These are phyloP conservation scores for Xylaria arbuscula DNA, from an alignment of 2,329 filamentous ascomycete species.

Conservation along the genomic window DNA sequence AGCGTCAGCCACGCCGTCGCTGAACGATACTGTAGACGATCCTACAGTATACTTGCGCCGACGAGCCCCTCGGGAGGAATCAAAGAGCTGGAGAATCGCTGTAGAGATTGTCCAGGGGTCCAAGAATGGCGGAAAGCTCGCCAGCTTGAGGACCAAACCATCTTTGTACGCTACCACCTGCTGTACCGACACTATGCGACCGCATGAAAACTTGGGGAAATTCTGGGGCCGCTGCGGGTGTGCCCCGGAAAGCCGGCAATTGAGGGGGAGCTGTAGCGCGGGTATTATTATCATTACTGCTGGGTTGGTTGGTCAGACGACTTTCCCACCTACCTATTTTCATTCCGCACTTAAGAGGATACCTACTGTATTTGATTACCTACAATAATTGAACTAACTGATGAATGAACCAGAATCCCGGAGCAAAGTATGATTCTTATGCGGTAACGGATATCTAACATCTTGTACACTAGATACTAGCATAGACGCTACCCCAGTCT, in stretches of 20 bases:
- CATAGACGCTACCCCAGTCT: background rate
- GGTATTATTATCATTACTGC: background rate
- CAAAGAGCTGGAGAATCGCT: background rate
- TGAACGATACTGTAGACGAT: background rate
- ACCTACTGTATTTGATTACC: background rate
- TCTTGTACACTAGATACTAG: background rate
- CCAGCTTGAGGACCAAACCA: background rate
- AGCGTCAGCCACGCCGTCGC: slow-evolving; percentile 11
- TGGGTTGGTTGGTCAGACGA: background rate
- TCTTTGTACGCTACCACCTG: too few relatives aligned
- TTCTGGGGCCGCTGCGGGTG: slow-evolving; percentile 11
- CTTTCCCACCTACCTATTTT: background rate
- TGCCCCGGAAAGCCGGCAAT: background rate
- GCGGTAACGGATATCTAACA: background rate
- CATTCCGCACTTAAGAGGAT: background rate
- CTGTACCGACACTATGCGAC: background rate
- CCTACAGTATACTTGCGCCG: background rate
- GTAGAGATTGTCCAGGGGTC: background rate
- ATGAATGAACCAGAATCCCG: background rate
- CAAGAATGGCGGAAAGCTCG: background rate
- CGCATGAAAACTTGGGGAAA: slow-evolving; percentile 19
- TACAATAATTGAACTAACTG: background rate
- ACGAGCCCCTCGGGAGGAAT: background rate
- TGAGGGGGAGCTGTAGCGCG: background rate
- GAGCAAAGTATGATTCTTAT: background rate